Evolutionary conservation across 306 rosid species (phyloP).

Genomic region (Cicer pinnatifidum): DNA sequence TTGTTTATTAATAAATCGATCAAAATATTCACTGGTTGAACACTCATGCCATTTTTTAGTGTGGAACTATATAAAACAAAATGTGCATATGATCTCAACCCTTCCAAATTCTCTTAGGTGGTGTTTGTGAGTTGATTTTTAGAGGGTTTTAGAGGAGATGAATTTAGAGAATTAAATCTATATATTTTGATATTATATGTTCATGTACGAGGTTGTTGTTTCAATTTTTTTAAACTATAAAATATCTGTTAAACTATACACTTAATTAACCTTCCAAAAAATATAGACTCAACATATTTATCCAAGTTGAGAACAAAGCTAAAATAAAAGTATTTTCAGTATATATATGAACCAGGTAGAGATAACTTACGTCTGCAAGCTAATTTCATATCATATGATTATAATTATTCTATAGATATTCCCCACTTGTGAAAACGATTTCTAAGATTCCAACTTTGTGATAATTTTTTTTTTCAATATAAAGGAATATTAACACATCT

Average conservation of each 20-base stretch:
- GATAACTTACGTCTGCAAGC: constrained; percentile 49
- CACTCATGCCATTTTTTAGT: not conserved
- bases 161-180: too few species aligned
- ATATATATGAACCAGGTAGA: constrained; percentile 15
- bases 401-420: constrained; percentile 42
- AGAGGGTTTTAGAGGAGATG: too few species aligned
- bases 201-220: too few species aligned
- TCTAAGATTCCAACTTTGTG: constrained; percentile 43
- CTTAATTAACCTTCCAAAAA: too few species aligned
- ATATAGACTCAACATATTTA: too few species aligned
- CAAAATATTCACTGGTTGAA: not conserved
- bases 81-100: not conserved
- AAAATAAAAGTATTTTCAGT: constrained; percentile 38
- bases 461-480: constrained; percentile 23
- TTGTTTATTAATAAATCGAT: constrained; percentile 7
- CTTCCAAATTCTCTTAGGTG: constrained; percentile 1
- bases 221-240: too few species aligned
- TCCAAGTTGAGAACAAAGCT: constrained; percentile 37
- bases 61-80: constrained; percentile 24
- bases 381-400: constrained; percentile 31
- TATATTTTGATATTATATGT: too few species aligned
- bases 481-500: constrained; percentile 28
- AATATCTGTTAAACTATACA: too few species aligned
- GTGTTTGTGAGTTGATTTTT: not conserved
- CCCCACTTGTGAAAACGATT: constrained; percentile 40